Evolutionary conservation across 2,329 filamentous ascomycete species (phyloP), one percentile per base, ranked within the genome.

Genomic region (Dactylonectria macrodidyma): DNA sequence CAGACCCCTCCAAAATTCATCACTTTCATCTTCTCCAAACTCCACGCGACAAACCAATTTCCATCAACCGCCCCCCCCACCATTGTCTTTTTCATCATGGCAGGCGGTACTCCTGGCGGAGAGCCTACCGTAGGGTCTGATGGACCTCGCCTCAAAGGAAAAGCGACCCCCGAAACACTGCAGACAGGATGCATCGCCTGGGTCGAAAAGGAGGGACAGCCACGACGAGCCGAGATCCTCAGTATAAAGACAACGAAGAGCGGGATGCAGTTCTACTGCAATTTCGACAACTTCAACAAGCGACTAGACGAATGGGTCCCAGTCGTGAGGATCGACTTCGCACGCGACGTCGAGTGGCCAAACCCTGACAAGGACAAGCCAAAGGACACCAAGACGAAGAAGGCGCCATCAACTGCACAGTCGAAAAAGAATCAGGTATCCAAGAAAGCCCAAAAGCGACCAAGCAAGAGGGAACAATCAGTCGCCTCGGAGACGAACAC

Each of bases 231-330:
- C 75, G 96, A 99, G 81, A 97, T 99, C 70, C 85, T 99, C n/a
- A 96, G 94, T 66, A 97, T 98, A 75, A 92, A 93, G 78, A 93
- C 95, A 67, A 93, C 93, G 24, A 97, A 97, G 81, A 95, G 94
- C 76, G 92, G 93, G 16, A 92, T 94, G 46, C 93, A 93, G 62
- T 98, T 95, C 78, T 98, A 98, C 81, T 97, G 97, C 77, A 97
- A 98, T 81, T 98, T 98, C 80, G 94, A 97, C 78, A 97, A 97
- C 77, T 98, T 98, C 89, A 98, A 98, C 84, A 98, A 98, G 82
- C 87, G 86, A 72, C 82, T 89, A 12, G 85, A 89, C 84, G 96
- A 99, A 85, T 99, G 96, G 96, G 91, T 99, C 10, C 87, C 93
- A 2, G 89, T 92, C 34, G 87, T 89, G 41, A 90, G 96, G 41